A percentile compares a stretch with the other conserved stretches of the same genome.
Evolutionary conservation across 2,329 filamentous ascomycete species (phyloP).

Genomic region (Exophiala spinifera): DNA sequence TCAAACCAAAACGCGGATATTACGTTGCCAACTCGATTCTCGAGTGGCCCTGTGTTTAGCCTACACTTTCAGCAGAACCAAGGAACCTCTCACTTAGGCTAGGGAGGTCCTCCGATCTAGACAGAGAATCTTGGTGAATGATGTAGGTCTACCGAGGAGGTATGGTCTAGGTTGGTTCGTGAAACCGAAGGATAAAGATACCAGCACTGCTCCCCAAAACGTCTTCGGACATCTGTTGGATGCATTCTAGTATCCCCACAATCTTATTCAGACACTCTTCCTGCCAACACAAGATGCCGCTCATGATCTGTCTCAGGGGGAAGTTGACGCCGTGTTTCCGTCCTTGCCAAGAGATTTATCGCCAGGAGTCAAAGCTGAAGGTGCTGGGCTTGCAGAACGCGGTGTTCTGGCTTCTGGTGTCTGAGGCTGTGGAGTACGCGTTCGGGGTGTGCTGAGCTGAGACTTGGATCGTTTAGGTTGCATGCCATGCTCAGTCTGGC

Average conservation of each 20-base stretch:
- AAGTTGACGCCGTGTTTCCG: background rate
- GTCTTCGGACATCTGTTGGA: too few species aligned
- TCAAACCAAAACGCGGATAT: background rate
- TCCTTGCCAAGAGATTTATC: background rate
- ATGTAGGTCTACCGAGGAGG: background rate
- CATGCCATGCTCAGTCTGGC: conserved; percentile 17
- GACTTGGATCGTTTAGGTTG: conserved; percentile 10
- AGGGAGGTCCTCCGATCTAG: background rate
- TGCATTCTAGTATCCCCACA: background rate
- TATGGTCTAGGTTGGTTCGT: background rate
- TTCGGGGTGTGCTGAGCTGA: background rate
- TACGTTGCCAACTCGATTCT: too few species aligned
- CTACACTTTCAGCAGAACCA: too few species aligned
- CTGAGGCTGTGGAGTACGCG: conserved; percentile 8
- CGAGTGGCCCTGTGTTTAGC: too few species aligned
- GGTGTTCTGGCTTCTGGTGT: conserved; percentile 18
- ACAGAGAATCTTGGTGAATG: background rate
- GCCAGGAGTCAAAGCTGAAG: background rate
- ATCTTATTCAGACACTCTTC: background rate
- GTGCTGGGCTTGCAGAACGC: conserved; percentile 11
- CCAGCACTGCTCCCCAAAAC: background rate
- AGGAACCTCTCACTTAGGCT: too few species aligned
- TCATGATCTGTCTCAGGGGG: background rate
- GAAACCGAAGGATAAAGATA: background rate
- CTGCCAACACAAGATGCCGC: background rate